Conservation (phyloP, 768 basidiomycete species). For the Pholiota microspora region DNA sequence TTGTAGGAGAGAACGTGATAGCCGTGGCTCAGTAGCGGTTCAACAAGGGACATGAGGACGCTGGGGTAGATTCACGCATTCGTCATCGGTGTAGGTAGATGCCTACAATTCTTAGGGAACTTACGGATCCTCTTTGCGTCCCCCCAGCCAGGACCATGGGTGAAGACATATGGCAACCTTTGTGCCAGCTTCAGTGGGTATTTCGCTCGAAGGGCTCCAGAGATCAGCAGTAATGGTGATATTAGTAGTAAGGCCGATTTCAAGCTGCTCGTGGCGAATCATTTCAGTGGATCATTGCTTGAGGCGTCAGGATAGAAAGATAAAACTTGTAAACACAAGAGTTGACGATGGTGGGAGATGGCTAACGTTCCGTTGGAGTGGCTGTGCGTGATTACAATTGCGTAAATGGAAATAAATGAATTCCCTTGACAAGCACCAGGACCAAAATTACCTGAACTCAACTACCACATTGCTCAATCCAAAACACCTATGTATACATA, state of each 20-base stretch:
- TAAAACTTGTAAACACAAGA: neutral
- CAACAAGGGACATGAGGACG: constrained; percentile 20
- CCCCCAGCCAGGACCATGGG: constrained; percentile 87
- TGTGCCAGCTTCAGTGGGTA: constrained; percentile 17
- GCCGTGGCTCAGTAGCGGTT: constrained; percentile 38
- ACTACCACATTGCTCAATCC: no score
- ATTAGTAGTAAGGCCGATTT: constrained; percentile 32
- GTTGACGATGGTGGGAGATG: neutral
- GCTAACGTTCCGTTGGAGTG: neutral
- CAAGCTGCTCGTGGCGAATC: neutral
- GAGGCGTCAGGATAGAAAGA: neutral
- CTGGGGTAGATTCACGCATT: constrained; percentile 2
- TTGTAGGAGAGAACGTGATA: constrained; percentile 73
- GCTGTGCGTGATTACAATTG: neutral
- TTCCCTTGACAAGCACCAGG: no score
- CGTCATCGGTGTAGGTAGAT: no score
- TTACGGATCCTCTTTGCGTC: constrained; percentile 74
- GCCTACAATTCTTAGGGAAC: constrained; percentile 24
- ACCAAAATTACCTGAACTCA: no score
- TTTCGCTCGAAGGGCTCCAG: constrained; percentile 23
- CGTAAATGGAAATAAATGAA: no score
- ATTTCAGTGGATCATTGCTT: neutral
- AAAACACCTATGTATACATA: no score
- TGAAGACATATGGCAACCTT: constrained; percentile 73
- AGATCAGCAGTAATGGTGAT: constrained; percentile 42